Percentiles rank a stretch among this genome's conserved stretches.
Evolutionary conservation across 2,329 filamentous ascomycete species (phyloP).

Genomic region (Parafenestella ontariensis): DNA sequence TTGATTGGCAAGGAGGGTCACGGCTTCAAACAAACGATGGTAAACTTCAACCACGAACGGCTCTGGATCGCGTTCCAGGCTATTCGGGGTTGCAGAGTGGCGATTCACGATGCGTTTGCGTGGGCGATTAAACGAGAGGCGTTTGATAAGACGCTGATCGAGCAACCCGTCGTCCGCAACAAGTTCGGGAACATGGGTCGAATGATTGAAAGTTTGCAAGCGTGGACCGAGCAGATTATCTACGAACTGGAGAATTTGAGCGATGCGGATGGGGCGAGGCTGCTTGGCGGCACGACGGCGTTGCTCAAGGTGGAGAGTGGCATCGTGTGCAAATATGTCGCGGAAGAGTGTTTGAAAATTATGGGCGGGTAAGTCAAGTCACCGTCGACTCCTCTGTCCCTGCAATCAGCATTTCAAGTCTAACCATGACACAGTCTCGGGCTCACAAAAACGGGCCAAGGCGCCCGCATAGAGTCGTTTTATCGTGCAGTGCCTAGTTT

Average conservation of each 20-base stretch:
- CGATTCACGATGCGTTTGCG: conserved; percentile 37
- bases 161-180: conserved; percentile 42
- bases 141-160: conserved; percentile 41
- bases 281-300: conserved; percentile 34
- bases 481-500: conserved; percentile 32
- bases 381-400: not conserved
- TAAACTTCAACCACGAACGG: conserved; percentile 46
- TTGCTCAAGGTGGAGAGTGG: conserved; percentile 35
- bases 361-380: conserved; percentile 25
- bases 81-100: conserved; percentile 35
- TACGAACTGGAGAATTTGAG: conserved; percentile 32
- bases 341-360: conserved; percentile 36
- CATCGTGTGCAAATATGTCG: conserved; percentile 35
- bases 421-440: conserved; percentile 20
- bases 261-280: conserved; percentile 25
- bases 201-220: conserved; percentile 36
- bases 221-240: conserved; percentile 40
- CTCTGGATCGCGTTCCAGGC: conserved; percentile 43
- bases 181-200: conserved; percentile 42
- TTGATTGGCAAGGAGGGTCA: conserved; percentile 39
- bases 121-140: conserved; percentile 42
- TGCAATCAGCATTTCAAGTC: not conserved
- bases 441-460: conserved; percentile 36
- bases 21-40: conserved; percentile 43
- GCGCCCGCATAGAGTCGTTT: conserved; percentile 36